A percentile compares a stretch with the other conserved stretches of the same genome.
Evolutionary conservation across 495 filamentous ascomycete species (phyloP).

Genomic region (Aspergillus cavernicola): DNA sequence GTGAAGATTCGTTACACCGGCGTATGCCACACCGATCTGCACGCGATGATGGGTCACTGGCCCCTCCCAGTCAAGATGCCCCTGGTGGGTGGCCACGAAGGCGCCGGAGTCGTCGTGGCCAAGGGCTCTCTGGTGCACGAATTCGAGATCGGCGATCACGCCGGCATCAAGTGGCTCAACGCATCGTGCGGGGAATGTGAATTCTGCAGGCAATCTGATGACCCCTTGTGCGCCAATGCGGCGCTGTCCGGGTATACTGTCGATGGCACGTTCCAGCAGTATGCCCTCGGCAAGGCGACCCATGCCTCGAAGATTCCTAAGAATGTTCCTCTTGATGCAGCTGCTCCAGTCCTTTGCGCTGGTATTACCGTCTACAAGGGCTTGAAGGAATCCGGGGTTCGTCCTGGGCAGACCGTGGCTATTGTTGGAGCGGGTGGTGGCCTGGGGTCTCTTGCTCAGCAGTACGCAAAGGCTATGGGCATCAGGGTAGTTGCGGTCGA

Average conservation of each 20-base stretch:
- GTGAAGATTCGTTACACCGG: conserved; percentile 90
- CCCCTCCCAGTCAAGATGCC: conserved; percentile 73
- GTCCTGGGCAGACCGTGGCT: conserved; percentile 34
- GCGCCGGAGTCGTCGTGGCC: conserved; percentile 80
- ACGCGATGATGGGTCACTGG: conserved; percentile 88
- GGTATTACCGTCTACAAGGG: conserved; percentile 18
- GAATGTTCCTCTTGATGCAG: conserved; percentile 6
- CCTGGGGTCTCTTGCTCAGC: conserved; percentile 73
- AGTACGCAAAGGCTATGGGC: conserved; percentile 90
- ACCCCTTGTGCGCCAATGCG: conserved; percentile 10
- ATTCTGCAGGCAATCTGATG: conserved; percentile 4
- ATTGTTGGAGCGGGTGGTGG: conserved; percentile 87
- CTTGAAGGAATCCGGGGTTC: conserved; percentile 10
- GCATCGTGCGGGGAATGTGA: conserved; percentile 59
- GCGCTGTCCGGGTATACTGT: conserved; percentile 13
- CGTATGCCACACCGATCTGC: conserved; percentile 87
- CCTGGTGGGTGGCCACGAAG: conserved; percentile 94
- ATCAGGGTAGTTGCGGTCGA: conserved; percentile 75
- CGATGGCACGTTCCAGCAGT: conserved; percentile 21
- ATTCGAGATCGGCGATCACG: conserved; percentile 74
- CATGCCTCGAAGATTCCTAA: conserved; percentile 11
- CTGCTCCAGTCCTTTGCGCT: conserved; percentile 15
- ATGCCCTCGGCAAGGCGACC: conserved; percentile 12
- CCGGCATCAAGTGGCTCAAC: conserved; percentile 90
- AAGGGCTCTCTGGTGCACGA: conserved; percentile 68